A percentile compares a stretch with the other conserved stretches of the same genome.
phyloP scores from a whole-genome alignment of 768 basidiomycete genomes.

The Trametes villosa region DNA sequence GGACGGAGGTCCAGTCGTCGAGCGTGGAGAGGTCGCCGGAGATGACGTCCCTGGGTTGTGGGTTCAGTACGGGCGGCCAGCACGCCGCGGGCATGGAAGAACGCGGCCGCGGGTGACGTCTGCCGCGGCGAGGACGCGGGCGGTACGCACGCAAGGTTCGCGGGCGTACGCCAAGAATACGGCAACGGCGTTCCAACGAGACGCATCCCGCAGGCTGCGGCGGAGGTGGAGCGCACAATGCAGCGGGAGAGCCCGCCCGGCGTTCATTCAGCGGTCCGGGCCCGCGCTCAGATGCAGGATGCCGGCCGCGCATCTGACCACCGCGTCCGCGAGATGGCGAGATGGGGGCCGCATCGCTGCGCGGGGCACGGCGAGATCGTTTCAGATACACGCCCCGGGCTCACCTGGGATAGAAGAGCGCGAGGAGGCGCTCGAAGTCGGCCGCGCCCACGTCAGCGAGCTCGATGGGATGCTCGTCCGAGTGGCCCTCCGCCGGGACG shows the following conservation, averaged over 20 bases:
- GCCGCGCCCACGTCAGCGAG: slow-evolving; percentile 12
- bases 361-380: not conserved
- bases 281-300: no score
- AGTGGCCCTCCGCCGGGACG: slow-evolving; percentile 11
- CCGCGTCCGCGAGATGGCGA: not conserved
- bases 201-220: no score
- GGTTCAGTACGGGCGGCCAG: not conserved
- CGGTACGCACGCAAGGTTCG: not conserved
- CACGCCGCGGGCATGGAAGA: no score
- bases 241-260: no score
- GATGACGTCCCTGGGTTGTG: slow-evolving; percentile 26
- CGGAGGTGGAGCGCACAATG: no score
- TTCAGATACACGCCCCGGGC: slow-evolving; percentile 11
- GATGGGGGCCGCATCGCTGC: not conserved
- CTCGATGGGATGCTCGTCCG: slow-evolving; percentile 22
- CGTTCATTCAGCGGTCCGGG: no score
- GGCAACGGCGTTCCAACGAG: not conserved
- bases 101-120: no score
- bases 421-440: slow-evolving; percentile 27
- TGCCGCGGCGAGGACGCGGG: not conserved
- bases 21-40: slow-evolving; percentile 31
- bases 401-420: slow-evolving; percentile 30
- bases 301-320: not conserved
- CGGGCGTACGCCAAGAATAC: not conserved
- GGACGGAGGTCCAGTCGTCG: slow-evolving; percentile 41